Conservation (phyloP, 2,329 filamentous ascomycete species). For the Cladobotryum mycophilum region DNA sequence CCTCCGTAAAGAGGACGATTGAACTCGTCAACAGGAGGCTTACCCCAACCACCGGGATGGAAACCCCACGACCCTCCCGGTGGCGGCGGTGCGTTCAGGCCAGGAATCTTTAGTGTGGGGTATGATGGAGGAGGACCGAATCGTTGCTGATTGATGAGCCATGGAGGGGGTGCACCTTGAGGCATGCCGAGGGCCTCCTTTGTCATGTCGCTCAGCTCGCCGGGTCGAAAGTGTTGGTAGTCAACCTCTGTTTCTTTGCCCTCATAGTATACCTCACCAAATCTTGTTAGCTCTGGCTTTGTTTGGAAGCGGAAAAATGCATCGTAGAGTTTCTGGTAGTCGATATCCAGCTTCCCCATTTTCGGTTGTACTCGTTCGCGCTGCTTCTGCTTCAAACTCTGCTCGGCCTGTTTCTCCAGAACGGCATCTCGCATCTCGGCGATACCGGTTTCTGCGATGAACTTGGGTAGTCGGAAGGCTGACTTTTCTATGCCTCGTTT, state of each 20-base stretch:
- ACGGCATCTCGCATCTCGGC: slow-evolving; percentile 97
- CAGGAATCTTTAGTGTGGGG: slow-evolving; percentile 88
- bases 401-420: slow-evolving; percentile 89
- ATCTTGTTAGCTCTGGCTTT: slow-evolving; percentile 87
- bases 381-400: slow-evolving; percentile 90
- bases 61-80: slow-evolving; percentile 90
- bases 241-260: slow-evolving; percentile 98
- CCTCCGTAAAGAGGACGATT: slow-evolving; percentile 88
- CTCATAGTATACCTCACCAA: slow-evolving; percentile 99
- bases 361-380: slow-evolving; percentile 90
- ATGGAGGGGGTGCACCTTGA: slow-evolving; percentile 85
- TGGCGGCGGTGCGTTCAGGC: slow-evolving; percentile 87
- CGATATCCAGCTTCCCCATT: slow-evolving; percentile 95
- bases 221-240: slow-evolving; percentile 79
- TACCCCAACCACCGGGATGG: slow-evolving; percentile 90
- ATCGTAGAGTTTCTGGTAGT: slow-evolving; percentile 97
- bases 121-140: slow-evolving; percentile 92
- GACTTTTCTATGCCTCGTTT: slow-evolving; percentile 96
- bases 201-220: slow-evolving; percentile 81
- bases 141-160: slow-evolving; percentile 95
- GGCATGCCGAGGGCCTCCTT: slow-evolving; percentile 93
- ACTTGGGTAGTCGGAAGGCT: slow-evolving; percentile 85
- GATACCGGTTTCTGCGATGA: slow-evolving; percentile 96
- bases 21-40: slow-evolving; percentile 89
- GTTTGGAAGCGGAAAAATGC: slow-evolving; percentile 98